Percentiles rank a stretch among this genome's conserved stretches.
Conservation (phyloP, 345 rosid species). For the Citrus mangshanensis region DNA sequence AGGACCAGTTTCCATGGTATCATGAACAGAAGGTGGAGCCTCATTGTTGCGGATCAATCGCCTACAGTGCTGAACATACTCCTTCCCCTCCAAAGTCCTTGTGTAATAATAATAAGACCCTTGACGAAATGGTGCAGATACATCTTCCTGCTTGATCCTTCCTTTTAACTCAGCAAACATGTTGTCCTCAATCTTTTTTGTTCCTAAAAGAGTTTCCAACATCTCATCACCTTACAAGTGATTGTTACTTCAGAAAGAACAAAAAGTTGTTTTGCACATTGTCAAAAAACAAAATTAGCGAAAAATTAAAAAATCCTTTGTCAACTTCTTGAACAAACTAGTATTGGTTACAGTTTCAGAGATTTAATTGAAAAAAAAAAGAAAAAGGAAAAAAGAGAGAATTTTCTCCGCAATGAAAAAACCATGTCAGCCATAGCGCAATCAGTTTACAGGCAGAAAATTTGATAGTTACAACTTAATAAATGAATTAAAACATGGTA, state of each 20-base stretch:
- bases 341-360: background rate
- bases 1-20: conserved; percentile 65
- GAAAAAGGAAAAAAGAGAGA: background rate
- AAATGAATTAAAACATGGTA: no score
- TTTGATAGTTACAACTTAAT: no score
- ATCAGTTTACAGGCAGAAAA: no score
- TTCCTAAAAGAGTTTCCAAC: conserved; percentile 35
- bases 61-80: conserved; percentile 78
- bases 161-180: conserved; percentile 71
- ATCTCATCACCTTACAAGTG: background rate
- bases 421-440: no score
- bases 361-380: background rate
- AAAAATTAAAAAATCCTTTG: background rate
- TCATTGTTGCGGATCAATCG: conserved; percentile 37
- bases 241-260: background rate
- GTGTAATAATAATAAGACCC: conserved; percentile 70
- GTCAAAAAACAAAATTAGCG: background rate
- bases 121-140: conserved; percentile 62
- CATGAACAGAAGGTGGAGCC: conserved; percentile 59
- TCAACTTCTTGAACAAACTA: background rate
- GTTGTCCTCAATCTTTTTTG: conserved; percentile 59
- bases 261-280: background rate
- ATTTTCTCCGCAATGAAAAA: no score
- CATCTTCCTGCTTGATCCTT: conserved; percentile 87
- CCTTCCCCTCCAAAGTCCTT: conserved; percentile 78